Evolutionary conservation across 1,284 basidiomycete species (phyloP).

Genomic region (Apiotrichum veenhuisii): DNA sequence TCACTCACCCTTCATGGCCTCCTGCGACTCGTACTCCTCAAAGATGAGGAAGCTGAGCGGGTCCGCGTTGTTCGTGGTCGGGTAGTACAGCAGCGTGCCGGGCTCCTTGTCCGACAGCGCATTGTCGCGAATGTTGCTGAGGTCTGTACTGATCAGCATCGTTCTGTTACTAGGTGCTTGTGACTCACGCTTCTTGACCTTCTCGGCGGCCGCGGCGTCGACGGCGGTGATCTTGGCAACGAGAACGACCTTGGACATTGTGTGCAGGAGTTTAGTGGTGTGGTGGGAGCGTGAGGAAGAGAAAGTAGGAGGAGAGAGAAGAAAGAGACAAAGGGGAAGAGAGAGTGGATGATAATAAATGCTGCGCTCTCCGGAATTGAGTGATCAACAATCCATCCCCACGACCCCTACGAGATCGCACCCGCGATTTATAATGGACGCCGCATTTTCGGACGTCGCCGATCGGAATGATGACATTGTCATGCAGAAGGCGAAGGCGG

Average conservation of each 20-base stretch:
- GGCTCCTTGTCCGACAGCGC: constrained; percentile 13
- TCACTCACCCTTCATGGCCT: constrained; percentile 11
- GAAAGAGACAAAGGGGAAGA: too few species aligned
- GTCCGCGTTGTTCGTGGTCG: constrained; percentile 8
- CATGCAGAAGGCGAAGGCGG: too few species aligned
- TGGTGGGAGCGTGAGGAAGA: too few species aligned
- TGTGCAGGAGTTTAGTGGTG: neutral
- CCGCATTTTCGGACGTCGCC: too few species aligned
- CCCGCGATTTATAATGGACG: too few species aligned
- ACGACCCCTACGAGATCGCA: too few species aligned
- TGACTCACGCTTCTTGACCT: constrained; percentile 14
- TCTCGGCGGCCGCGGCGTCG: constrained; percentile 8
- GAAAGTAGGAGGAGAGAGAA: too few species aligned
- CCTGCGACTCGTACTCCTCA: constrained; percentile 17
- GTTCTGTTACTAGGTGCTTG: neutral
- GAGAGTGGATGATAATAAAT: too few species aligned
- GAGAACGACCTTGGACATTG: constrained; percentile 9
- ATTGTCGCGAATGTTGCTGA: constrained; percentile 9
- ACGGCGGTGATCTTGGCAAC: constrained; percentile 6
- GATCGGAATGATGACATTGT: too few species aligned
- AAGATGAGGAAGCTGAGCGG: constrained; percentile 13
- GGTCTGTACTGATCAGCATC: constrained; percentile 1
- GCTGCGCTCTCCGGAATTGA: too few species aligned
- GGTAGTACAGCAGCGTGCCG: constrained; percentile 9
- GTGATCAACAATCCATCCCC: too few species aligned